Conservation (phyloP, 345 rosid species). For the Ricinus communis region DNA sequence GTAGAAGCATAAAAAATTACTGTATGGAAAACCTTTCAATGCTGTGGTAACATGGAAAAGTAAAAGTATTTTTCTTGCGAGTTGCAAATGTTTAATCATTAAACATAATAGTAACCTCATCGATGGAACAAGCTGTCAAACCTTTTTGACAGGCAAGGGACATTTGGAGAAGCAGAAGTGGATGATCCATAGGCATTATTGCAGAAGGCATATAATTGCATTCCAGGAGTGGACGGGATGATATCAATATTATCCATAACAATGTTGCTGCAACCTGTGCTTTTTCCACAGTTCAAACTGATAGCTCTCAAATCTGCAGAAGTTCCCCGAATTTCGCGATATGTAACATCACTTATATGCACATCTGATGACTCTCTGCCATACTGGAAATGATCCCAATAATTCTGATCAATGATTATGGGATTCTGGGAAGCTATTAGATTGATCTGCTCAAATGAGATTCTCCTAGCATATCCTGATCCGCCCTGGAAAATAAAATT, state of each 20-base stretch:
- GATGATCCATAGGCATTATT: slow-evolving; percentile 16
- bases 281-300: slow-evolving; percentile 28
- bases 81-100: too few species aligned
- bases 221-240: slow-evolving; percentile 17
- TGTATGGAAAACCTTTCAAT: too few species aligned
- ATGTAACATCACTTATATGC: slow-evolving; percentile 38
- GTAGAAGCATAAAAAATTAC: too few species aligned
- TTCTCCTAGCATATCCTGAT: slow-evolving; percentile 40
- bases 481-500: slow-evolving; percentile 27
- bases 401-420: slow-evolving; percentile 41
- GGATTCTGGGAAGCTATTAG: slow-evolving; percentile 31
- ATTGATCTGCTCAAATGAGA: slow-evolving; percentile 35
- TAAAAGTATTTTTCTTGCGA: too few species aligned
- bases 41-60: too few species aligned
- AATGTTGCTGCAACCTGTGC: slow-evolving; percentile 33
- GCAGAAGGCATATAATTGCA: slow-evolving; percentile 26
- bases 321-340: slow-evolving; percentile 27
- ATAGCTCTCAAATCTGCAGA: slow-evolving; percentile 34
- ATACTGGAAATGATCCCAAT: background rate
- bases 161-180: background rate
- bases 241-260: slow-evolving; percentile 29
- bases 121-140: background rate
- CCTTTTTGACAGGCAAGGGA: background rate
- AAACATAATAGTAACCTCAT: too few species aligned
- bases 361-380: slow-evolving; percentile 15